Base-by-base conservation (phyloP, 129 eudicot species). In the Ambrosia trifida region DNA sequence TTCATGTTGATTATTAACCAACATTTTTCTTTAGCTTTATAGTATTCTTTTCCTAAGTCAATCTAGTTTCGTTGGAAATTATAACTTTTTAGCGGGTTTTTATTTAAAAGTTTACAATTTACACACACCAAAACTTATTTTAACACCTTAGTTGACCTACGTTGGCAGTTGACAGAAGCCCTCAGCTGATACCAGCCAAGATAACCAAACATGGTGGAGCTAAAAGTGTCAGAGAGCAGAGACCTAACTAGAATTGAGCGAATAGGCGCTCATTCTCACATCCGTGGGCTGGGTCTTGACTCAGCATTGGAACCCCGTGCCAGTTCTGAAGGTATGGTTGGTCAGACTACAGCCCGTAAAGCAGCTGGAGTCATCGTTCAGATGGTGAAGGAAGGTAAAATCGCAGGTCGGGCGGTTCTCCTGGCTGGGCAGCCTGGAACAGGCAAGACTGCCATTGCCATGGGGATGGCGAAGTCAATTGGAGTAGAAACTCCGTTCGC, bases 351-450 rank as follows among this genome's bases (percentile, higher is more conserved):
- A 2, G 96, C 96, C 57, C 90, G 97, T 3, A 91, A 91, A 69
- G 96, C 87, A 13, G 97, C 97, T 66, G 97, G 97, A 5, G 91
- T 91, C 51, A 91, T 91, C 0, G 96, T 91, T n/a, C 90, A 91
- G 68, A 91, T 91, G 97, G 91, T 91, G 66, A 91, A 88, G 53
- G 93, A 86, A 66, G 97, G 89, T 0, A 86, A 88, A 74, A 91
- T 91, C 54, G 97, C 97, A 3, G 96, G 97, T 62, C 85, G 97
- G 0, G 96, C 94, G 4, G 96, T 91, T 28, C 97, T 91, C 13
- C 86, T 91, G 0, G 97, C 97, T 1, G 97, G 97, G 13, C 93
- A 91, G 59, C 97, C 97, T 2, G 97, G 97, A 9, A 91, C 97
- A 30, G 97, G 97, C 0, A 91, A 91, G 46, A 91, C 97, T 11